Conservation (phyloP, 495 filamentous ascomycete species). For the Lasiosphaeria hispida region DNA sequence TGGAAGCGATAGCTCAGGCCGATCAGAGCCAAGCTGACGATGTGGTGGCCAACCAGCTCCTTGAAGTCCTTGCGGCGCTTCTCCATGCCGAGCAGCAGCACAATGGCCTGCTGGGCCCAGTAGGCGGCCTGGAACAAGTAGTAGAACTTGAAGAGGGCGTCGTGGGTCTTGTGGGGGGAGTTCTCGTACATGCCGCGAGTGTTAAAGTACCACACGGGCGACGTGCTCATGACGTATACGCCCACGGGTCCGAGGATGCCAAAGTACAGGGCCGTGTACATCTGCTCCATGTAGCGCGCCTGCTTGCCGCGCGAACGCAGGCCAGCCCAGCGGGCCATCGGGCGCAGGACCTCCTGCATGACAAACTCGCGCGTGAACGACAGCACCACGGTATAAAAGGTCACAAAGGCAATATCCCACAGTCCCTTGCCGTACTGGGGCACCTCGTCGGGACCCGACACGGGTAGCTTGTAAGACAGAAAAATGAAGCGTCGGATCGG, state of each 20-base stretch:
- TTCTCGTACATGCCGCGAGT: constrained; percentile 84
- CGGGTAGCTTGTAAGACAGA: constrained; percentile 80
- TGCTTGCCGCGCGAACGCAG: constrained; percentile 77
- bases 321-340: constrained; percentile 66
- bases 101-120: constrained; percentile 94
- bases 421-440: constrained; percentile 86
- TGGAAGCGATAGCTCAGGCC: constrained; percentile 92
- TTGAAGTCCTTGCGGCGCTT: constrained; percentile 95
- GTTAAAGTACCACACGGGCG: constrained; percentile 98
- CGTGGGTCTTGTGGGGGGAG: constrained; percentile 86
- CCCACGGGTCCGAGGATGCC: constrained; percentile 79
- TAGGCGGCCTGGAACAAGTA: constrained; percentile 94
- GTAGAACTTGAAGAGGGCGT: constrained; percentile 89
- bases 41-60: constrained; percentile 91
- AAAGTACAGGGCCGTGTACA: constrained; percentile 97
- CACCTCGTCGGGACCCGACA: constrained; percentile 48
- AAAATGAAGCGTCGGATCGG: constrained; percentile 85
- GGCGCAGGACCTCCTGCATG: constrained; percentile 89
- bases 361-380: constrained; percentile 94
- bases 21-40: constrained; percentile 88
- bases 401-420: constrained; percentile 81
- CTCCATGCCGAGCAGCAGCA: constrained; percentile 84
- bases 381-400: constrained; percentile 85
- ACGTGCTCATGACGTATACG: constrained; percentile 86
- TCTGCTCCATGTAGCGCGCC: constrained; percentile 93